These are phyloP conservation scores for Xenoacremonium recifei DNA, from an alignment of 2,329 filamentous ascomycete genomes.

Conservation along the genomic window DNA sequence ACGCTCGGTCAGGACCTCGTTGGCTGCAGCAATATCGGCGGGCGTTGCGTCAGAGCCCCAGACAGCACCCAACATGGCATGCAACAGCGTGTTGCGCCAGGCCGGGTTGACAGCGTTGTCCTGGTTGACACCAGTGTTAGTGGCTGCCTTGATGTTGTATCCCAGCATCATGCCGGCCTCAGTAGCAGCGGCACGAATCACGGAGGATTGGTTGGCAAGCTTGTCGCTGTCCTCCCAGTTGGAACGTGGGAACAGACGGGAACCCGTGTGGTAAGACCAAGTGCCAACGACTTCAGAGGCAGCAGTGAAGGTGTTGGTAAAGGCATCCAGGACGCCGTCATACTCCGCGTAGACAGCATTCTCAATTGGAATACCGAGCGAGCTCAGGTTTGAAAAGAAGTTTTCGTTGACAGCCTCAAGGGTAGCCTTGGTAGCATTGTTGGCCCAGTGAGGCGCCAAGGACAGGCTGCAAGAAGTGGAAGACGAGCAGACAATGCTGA, in stretches of 20 bases:
- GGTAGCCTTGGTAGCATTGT: slow-evolving; percentile 28
- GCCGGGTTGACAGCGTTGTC: slow-evolving; percentile 42
- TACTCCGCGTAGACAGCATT: slow-evolving; percentile 24
- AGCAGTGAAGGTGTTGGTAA: slow-evolving; percentile 27
- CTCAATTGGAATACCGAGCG: slow-evolving; percentile 27
- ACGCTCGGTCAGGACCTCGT: slow-evolving; percentile 19
- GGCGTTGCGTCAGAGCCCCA: slow-evolving; percentile 13
- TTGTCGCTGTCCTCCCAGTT: slow-evolving; percentile 18
- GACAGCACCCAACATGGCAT: slow-evolving; percentile 27
- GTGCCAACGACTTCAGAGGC: slow-evolving; percentile 17
- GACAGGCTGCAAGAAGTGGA: too few relatives aligned
- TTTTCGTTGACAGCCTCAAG: slow-evolving; percentile 30
- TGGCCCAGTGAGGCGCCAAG: slow-evolving; percentile 30
- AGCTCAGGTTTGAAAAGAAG: slow-evolving; percentile 29
- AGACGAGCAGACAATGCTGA: slow-evolving; percentile 18
- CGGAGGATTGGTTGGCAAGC: slow-evolving; percentile 13
- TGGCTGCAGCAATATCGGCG: slow-evolving; percentile 19
- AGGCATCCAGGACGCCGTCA: slow-evolving; percentile 27
- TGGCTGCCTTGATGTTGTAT: slow-evolving; percentile 24
- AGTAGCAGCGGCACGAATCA: slow-evolving; percentile 5
- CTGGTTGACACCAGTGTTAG: slow-evolving; percentile 15
- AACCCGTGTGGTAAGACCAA: slow-evolving; percentile 28
- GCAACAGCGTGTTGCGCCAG: slow-evolving; percentile 42
- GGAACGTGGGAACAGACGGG: slow-evolving; percentile 38
- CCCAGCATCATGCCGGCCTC: slow-evolving; percentile 12